Base-by-base conservation (phyloP, 495 filamentous ascomycete species). In the Hapsidospora chrysogenum region DNA sequence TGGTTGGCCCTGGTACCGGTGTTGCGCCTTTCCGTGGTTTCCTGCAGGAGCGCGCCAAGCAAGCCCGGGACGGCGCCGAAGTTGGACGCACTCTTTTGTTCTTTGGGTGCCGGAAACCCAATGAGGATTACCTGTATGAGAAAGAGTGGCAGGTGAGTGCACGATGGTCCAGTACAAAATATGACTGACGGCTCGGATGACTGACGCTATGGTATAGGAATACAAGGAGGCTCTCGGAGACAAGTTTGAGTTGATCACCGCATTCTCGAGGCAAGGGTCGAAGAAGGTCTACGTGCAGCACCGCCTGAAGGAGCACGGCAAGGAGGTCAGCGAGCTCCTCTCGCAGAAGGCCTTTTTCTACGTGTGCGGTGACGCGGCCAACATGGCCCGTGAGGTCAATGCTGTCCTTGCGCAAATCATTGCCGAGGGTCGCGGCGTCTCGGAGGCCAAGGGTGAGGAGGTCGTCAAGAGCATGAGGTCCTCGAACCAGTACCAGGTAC, bases 241-340 rank as follows among this genome's bases (percentile, higher is more conserved):
- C 51, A 76, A 76, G 10, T 85, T 99, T 51, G 74, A 80, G 50
- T 56, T 96, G 34, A 71, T 95, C 52, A 84, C 78, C 17, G 89
- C 89, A 31, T 99, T 99, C 63, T 99, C 89, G 7, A 74, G 89
- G 41, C 83, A 95, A 40, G 66, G 65, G 0, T 44, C 68, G 21
- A 61, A 84, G 54, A 99, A 99, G 64, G 81, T 99, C 22, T 99
- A 99, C 50, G 89, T 99, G 4, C 89, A 99, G 57, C 86, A 99
- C 56, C 67, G 81, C 40, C 66, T 99, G 38, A 71, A 78, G 54
- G 84, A 95, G 55, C 62, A 74, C 16, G 80, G 84, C 19, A 66
- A 76, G 35, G 72, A 92, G 42, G 68, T 99, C 59, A 89, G 93
- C 54, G 72, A 86, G 43, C 74, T 99, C 2, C 65, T 99, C 9